A percentile compares a stretch with the other conserved stretches of the same genome.
Evolutionary conservation across 192 early-diverging fungal species (phyloP).

Genomic region (Phlyctochytrium bullatum): DNA sequence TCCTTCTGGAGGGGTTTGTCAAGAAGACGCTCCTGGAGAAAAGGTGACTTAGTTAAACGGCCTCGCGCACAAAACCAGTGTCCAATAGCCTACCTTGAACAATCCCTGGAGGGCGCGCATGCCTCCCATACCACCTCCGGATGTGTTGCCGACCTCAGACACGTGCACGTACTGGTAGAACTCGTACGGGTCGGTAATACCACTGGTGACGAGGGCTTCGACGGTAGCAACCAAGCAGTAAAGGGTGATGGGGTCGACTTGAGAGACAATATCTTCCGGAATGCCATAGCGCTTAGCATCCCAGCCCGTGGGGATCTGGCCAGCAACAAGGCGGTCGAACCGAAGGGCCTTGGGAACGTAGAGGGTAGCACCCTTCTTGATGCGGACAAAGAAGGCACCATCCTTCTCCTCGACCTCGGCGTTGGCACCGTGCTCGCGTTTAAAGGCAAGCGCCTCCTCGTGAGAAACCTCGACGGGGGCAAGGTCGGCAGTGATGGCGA

Average conservation of each 20-base stretch:
- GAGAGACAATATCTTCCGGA: slow-evolving; percentile 82
- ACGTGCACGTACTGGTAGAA: slow-evolving; percentile 96
- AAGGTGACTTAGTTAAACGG: slow-evolving; percentile 1
- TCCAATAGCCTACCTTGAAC: slow-evolving; percentile 47
- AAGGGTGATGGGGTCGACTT: slow-evolving; percentile 90
- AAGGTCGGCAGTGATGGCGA: slow-evolving; percentile 83
- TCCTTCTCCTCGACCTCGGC: slow-evolving; percentile 68
- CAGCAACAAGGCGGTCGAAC: slow-evolving; percentile 87
- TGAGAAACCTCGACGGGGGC: slow-evolving; percentile 80
- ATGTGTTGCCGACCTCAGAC: slow-evolving; percentile 87
- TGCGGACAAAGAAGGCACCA: slow-evolving; percentile 73
- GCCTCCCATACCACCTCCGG: slow-evolving; percentile 89
- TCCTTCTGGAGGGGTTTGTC: slow-evolving; percentile 88
- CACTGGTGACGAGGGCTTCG: slow-evolving; percentile 84
- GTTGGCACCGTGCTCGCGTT: slow-evolving; percentile 75
- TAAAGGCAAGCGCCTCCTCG: slow-evolving; percentile 84
- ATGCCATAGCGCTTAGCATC: slow-evolving; percentile 87
- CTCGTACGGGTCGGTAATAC: slow-evolving; percentile 96
- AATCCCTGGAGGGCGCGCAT: slow-evolving; percentile 73
- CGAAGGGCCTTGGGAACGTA: slow-evolving; percentile 91
- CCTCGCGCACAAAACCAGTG: neutral
- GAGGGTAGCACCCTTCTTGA: slow-evolving; percentile 85
- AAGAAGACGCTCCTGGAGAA: slow-evolving; percentile 59
- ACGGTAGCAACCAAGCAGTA: slow-evolving; percentile 88
- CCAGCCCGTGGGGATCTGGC: slow-evolving; percentile 96